Conservation (phyloP, 2,329 filamentous ascomycete species). For the Alternaria viburni region DNA sequence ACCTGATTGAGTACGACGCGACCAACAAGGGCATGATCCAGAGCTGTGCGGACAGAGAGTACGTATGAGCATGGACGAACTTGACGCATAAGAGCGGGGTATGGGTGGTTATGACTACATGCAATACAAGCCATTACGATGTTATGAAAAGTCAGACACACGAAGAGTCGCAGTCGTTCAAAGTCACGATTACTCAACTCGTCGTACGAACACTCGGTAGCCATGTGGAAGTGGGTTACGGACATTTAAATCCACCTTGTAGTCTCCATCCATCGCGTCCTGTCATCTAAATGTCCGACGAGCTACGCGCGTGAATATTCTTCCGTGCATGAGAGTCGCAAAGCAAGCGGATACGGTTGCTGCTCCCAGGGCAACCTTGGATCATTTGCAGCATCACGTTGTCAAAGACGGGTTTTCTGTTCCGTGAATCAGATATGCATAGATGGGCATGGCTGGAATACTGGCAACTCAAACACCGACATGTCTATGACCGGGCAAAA, state of each 20-base stretch:
- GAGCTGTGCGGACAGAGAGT: constrained; percentile 47
- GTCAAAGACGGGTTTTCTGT: background rate
- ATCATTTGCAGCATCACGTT: background rate
- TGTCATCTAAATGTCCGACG: background rate
- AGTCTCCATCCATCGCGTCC: background rate
- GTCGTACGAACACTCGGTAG: background rate
- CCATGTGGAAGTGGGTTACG: background rate
- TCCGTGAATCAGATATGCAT: background rate
- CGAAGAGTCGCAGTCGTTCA: background rate
- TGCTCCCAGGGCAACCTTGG: background rate
- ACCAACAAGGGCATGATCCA: constrained; percentile 73
- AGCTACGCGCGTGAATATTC: background rate
- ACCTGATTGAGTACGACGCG: constrained; percentile 86
- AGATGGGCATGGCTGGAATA: background rate
- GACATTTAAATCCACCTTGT: background rate
- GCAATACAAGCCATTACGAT: background rate
- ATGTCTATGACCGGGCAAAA: background rate
- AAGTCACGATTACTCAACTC: background rate
- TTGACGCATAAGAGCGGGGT: background rate
- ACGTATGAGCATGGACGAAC: constrained; percentile 26
- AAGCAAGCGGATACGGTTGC: background rate
- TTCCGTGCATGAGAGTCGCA: background rate
- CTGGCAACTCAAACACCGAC: background rate
- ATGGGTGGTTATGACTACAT: background rate
- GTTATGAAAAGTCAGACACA: background rate